These are phyloP conservation scores for Galerina marginata DNA, from an alignment of 768 basidiomycete species.

Conservation along the genomic window DNA sequence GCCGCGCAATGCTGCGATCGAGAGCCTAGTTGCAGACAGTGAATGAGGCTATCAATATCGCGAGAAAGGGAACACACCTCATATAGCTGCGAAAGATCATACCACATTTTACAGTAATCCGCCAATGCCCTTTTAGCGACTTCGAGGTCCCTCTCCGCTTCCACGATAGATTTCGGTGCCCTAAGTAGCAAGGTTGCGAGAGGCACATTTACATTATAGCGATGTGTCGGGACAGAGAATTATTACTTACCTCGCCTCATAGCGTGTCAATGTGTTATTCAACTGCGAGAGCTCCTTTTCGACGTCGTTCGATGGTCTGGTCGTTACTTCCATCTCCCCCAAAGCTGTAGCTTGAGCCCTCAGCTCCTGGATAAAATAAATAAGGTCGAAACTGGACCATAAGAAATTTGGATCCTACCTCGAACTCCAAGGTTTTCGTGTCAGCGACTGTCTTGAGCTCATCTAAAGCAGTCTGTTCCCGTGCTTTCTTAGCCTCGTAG, in stretches of 20 bases:
- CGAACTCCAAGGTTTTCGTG: neutral
- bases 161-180: neutral
- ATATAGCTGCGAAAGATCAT: neutral
- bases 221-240: neutral
- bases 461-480: neutral
- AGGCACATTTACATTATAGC: no score
- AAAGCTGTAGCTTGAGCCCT: neutral
- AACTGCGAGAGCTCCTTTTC: slow-evolving; percentile 1
- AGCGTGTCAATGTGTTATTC: slow-evolving; percentile 5
- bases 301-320: neutral
- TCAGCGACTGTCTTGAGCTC: neutral
- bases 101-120: neutral
- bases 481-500: neutral
- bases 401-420: neutral
- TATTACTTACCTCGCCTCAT: neutral
- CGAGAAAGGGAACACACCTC: neutral
- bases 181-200: neutral
- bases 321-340: neutral
- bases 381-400: neutral
- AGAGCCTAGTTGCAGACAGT: neutral
- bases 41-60: neutral
- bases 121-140: neutral
- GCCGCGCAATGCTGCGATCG: neutral
- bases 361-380: neutral
- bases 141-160: slow-evolving; percentile 4